These are phyloP conservation scores for Phaffia tasmanica DNA, from an alignment of 768 basidiomycete species.

Conservation along the genomic window DNA sequence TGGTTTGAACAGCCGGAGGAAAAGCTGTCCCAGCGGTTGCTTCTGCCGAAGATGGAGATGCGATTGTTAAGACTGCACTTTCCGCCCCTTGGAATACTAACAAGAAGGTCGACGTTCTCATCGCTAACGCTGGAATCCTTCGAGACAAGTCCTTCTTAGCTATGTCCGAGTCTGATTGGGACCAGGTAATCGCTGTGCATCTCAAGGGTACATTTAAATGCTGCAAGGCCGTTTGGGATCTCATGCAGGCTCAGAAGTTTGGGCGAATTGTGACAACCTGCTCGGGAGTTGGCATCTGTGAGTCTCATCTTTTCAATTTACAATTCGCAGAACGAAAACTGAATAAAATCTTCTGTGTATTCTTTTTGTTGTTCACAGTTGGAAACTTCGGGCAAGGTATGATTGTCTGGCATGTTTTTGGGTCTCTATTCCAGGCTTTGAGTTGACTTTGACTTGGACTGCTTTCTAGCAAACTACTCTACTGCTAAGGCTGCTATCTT, in stretches of 20 bases:
- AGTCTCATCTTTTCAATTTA: conserved; percentile 34
- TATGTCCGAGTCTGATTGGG: conserved; percentile 90
- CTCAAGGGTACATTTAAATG: conserved; percentile 89
- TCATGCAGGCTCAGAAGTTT: conserved; percentile 92
- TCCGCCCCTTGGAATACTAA: conserved; percentile 61
- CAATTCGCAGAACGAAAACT: background rate
- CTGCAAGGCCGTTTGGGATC: conserved; percentile 86
- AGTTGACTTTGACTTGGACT: no score
- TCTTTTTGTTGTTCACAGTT: conserved; percentile 43
- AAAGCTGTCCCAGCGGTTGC: conserved; percentile 71
- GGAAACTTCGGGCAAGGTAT: conserved; percentile 80
- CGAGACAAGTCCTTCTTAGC: conserved; percentile 84
- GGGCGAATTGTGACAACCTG: conserved; percentile 91
- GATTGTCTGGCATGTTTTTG: background rate
- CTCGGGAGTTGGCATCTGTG: conserved; percentile 85
- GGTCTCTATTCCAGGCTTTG: no score
- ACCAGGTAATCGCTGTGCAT: conserved; percentile 76
- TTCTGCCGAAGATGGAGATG: conserved; percentile 84
- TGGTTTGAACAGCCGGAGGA: conserved; percentile 55
- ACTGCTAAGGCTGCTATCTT: conserved; percentile 88
- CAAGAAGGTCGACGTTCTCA: conserved; percentile 58
- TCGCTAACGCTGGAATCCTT: conserved; percentile 88
- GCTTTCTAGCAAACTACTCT: conserved; percentile 50
- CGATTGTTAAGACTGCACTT: conserved; percentile 72
- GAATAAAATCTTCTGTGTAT: background rate